phyloP scores from a whole-genome alignment of 75 land plant genomes.

The Sequoia sempervirens region DNA sequence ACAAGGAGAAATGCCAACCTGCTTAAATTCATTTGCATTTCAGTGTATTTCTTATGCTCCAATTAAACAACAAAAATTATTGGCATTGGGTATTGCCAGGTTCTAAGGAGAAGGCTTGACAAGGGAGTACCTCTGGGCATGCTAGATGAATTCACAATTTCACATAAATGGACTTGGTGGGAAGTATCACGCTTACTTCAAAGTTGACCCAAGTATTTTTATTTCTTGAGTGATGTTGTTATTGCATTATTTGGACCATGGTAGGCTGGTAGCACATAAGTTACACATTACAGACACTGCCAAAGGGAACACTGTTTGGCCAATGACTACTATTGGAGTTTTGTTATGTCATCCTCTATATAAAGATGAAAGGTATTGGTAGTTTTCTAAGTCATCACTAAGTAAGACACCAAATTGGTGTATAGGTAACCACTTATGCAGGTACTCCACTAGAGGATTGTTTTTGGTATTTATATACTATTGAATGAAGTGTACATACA shows the following conservation, averaged over 20 bases:
- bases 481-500: too few species aligned
- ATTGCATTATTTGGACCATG: neutral
- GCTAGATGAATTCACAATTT: constrained; percentile 68
- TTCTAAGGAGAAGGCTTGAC: constrained; percentile 36
- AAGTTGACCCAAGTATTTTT: constrained; percentile 52
- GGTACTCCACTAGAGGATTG: too few species aligned
- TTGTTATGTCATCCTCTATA: too few species aligned
- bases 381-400: neutral
- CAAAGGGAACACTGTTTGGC: too few species aligned
- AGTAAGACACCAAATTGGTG: too few species aligned
- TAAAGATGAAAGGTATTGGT: neutral
- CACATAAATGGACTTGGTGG: constrained; percentile 67
- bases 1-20: neutral
- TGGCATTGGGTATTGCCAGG: constrained; percentile 18
- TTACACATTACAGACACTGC: too few species aligned
- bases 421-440: too few species aligned
- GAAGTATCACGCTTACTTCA: constrained; percentile 21
- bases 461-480: too few species aligned
- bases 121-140: constrained; percentile 47
- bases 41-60: neutral
- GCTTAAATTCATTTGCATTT: neutral
- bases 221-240: neutral
- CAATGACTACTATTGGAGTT: too few species aligned
- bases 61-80: neutral
- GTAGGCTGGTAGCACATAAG: too few species aligned